phyloP scores from a whole-genome alignment of 1,284 basidiomycete species.

The Moniliophthora roreri region DNA sequence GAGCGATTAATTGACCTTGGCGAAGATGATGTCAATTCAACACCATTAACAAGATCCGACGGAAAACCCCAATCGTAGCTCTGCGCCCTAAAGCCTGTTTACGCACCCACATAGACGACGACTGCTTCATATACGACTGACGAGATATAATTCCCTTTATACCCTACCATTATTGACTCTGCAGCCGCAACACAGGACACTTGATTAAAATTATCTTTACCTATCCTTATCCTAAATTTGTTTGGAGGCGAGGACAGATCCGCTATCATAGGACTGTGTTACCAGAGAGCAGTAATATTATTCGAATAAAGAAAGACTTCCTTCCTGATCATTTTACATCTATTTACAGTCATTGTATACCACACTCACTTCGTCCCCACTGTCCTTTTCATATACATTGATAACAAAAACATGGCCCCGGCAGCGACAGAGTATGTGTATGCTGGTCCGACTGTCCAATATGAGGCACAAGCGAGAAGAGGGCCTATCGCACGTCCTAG shows the following conservation, averaged over 20 bases:
- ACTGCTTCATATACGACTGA: conserved; percentile 16
- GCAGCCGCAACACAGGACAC: not conserved
- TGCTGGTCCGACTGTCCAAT: conserved; percentile 85
- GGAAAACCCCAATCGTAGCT: too few relatives aligned
- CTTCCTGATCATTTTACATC: not conserved
- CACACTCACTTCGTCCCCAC: conserved; percentile 26
- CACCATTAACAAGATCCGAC: not conserved
- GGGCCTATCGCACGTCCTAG: conserved; percentile 89
- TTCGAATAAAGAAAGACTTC: conserved; percentile 3
- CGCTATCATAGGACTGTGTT: not conserved
- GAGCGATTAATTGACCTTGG: conserved; percentile 14
- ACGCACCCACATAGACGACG: not conserved
- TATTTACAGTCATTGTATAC: not conserved
- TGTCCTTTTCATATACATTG: conserved; percentile 50
- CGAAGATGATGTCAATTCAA: conserved; percentile 4
- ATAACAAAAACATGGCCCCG: conserved; percentile 60
- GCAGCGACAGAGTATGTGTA: conserved; percentile 71
- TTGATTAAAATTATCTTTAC: conserved; percentile 3
- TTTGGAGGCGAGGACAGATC: not conserved
- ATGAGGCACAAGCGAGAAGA: conserved; percentile 79
- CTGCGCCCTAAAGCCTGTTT: not conserved
- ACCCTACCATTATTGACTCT: conserved; percentile 6
- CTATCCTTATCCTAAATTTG: conserved; percentile 4
- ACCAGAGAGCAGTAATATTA: not conserved
- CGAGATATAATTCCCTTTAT: conserved; percentile 14